phyloP scores from a whole-genome alignment of 805 yeast genomes.

The Dipodascus albidus region DNA sequence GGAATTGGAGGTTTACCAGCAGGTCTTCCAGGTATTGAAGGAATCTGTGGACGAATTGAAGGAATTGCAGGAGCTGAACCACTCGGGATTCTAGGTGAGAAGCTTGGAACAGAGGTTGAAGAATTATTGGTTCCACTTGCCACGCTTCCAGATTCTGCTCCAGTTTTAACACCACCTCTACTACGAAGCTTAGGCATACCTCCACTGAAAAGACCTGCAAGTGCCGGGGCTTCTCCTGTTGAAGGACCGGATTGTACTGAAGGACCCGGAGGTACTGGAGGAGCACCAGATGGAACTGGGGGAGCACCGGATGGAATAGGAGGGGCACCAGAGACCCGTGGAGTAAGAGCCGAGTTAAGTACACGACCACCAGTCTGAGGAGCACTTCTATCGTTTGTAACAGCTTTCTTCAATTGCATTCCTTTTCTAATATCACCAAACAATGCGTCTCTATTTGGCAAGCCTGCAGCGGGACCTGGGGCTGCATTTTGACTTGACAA shows the following conservation, averaged over 20 bases:
- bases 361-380: constrained; percentile 31
- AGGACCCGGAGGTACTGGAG: constrained; percentile 22
- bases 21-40: constrained; percentile 10
- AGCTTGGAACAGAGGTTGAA: constrained; percentile 7
- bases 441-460: constrained; percentile 31
- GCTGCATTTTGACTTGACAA: constrained; percentile 17
- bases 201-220: constrained; percentile 64
- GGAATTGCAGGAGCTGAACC: constrained; percentile 14
- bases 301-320: constrained; percentile 11
- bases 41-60: constrained; percentile 10
- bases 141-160: constrained; percentile 9
- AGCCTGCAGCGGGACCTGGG: constrained; percentile 20
- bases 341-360: constrained; percentile 17
- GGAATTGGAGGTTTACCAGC: constrained; percentile 6
- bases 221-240: constrained; percentile 6
- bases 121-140: constrained; percentile 2
- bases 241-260: constrained; percentile 17
- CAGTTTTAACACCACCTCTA: constrained; percentile 24
- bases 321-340: constrained; percentile 12
- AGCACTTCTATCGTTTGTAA: constrained; percentile 55
- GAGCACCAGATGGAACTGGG: constrained; percentile 16
- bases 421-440: constrained; percentile 80
- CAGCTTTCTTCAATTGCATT: constrained; percentile 43
- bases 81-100: constrained; percentile 11
- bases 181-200: constrained; percentile 67